Base-by-base conservation (phyloP, 495 filamentous ascomycete species). In the Xylaria palmicola region DNA sequence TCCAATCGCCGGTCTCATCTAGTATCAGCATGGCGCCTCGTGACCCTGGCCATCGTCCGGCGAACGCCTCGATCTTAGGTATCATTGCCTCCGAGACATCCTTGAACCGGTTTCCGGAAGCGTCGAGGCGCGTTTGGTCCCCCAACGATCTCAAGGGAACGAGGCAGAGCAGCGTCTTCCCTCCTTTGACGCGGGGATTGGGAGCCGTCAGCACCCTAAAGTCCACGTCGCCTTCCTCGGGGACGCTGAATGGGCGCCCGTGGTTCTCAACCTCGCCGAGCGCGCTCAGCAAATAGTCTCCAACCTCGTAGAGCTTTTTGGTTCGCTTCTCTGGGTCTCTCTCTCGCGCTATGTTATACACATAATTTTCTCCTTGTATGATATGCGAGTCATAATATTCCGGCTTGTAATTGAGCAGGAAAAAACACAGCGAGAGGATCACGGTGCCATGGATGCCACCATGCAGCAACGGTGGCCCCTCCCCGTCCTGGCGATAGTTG, bases 21-120 rank as follows among this genome's bases (percentile, higher is more conserved):
- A 56, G 13, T 15, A 63, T 4, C 22, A 58, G n/a, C 9, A 59
- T 4, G 10, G 48, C 61, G 7, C 61, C 61, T 32, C 61, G 45
- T 19, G 26, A 30, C 15, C 10, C 43, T 27, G 15, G 4, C 13
- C 17, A n/a, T n/a, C 24, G 6, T 9, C 47, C 32, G 19, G 60
- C 34, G 20, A 50, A 49, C 20, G 22, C 30, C 44, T 63, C 27
- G 47, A 52, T 6, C 12, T 34, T 12, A 1, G 15, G 13, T 8
- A 62, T 30, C 36, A 36, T 12, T 20, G 34, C 20, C 26, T 30
- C 32, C 3, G 60, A n/a, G 10, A 41, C 43, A 34, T 51, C 52
- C 1, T 43, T 32, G 6, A 41, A 6, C 10, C 27, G 15, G 32
- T 45, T 27, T 10, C 49, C 49, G 20, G 5, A 15, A 34, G 34